These are phyloP conservation scores for Dothidotthia symphoricarpi DNA, from an alignment of 2,329 filamentous ascomycete species.

Conservation along the genomic window DNA sequence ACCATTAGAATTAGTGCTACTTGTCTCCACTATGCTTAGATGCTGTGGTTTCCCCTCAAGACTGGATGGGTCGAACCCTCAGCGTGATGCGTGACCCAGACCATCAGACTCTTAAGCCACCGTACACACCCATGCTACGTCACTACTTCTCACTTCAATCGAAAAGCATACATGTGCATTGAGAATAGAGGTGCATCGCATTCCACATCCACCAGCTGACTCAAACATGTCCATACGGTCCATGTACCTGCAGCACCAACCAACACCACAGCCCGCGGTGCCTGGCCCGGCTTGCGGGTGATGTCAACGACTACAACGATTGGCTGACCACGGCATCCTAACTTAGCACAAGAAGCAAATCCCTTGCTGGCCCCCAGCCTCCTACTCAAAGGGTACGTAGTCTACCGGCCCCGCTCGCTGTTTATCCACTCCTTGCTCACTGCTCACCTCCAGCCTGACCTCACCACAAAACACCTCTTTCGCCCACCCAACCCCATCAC, in stretches of 20 bases:
- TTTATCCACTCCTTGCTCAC: slow-evolving; percentile 12
- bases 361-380: slow-evolving; percentile 34
- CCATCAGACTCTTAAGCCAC: too few relatives aligned
- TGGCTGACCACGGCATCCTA: slow-evolving; percentile 24
- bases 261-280: slow-evolving; percentile 5
- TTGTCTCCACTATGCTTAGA: too few relatives aligned
- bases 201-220: background rate
- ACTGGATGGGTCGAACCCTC: too few relatives aligned
- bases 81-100: too few relatives aligned
- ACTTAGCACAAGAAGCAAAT: slow-evolving; percentile 27
- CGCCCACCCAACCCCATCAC: slow-evolving; percentile 3
- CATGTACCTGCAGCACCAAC: slow-evolving; percentile 29
- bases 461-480: slow-evolving; percentile 10
- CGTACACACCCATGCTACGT: too few relatives aligned
- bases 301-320: slow-evolving; percentile 19
- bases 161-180: background rate
- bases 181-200: background rate
- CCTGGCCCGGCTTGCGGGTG: slow-evolving; percentile 17
- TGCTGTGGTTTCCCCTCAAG: too few relatives aligned
- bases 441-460: slow-evolving; percentile 21
- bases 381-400: slow-evolving; percentile 26
- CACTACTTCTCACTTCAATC: too few relatives aligned
- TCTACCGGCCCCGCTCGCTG: slow-evolving; percentile 30
- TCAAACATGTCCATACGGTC: background rate
- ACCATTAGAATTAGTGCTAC: too few relatives aligned